Evolutionary conservation across 495 filamentous ascomycete species (phyloP).

Genomic region (Coniosporium apollinis): DNA sequence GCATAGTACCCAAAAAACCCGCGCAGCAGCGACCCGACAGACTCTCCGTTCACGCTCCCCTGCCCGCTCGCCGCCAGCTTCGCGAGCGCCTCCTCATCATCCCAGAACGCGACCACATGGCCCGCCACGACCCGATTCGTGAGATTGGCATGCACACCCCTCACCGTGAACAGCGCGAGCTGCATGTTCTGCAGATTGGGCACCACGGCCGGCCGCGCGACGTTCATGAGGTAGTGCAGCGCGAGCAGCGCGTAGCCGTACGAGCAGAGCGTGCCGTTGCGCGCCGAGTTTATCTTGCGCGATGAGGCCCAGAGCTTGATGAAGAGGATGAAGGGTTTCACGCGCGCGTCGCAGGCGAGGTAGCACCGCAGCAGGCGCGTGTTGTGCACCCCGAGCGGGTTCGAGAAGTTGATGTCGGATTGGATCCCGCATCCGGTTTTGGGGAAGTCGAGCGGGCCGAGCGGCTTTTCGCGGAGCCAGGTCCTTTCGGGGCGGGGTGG

Average conservation of each 20-base stretch:
- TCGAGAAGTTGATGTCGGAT: conserved; percentile 76
- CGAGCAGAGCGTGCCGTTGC: conserved; percentile 62
- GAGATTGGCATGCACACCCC: conserved; percentile 18
- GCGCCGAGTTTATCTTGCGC: conserved; percentile 66
- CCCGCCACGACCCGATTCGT: conserved; percentile 27
- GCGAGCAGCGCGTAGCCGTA: conserved; percentile 88
- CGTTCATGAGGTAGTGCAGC: conserved; percentile 74
- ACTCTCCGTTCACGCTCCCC: conserved; percentile 41
- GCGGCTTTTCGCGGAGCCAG: conserved; percentile 33
- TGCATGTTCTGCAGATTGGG: conserved; percentile 79
- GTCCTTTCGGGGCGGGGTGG: conserved; percentile 9
- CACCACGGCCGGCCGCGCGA: conserved; percentile 58
- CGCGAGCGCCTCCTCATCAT: conserved; percentile 45
- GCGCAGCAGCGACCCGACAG: conserved; percentile 46
- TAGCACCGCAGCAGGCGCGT: conserved; percentile 65
- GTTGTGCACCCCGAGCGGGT: conserved; percentile 62
- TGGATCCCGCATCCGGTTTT: conserved; percentile 52
- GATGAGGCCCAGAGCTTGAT: conserved; percentile 72
- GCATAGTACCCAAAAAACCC: conserved; percentile 78
- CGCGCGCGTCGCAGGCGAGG: conserved; percentile 51
- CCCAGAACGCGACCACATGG: conserved; percentile 47
- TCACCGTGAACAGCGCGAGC: conserved; percentile 18
- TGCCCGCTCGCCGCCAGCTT: conserved; percentile 30
- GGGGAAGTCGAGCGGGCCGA: conserved; percentile 51
- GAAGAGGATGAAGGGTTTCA: conserved; percentile 60